Base-by-base conservation (phyloP, 805 yeast genomes). In the Spathaspora boniae region DNA sequence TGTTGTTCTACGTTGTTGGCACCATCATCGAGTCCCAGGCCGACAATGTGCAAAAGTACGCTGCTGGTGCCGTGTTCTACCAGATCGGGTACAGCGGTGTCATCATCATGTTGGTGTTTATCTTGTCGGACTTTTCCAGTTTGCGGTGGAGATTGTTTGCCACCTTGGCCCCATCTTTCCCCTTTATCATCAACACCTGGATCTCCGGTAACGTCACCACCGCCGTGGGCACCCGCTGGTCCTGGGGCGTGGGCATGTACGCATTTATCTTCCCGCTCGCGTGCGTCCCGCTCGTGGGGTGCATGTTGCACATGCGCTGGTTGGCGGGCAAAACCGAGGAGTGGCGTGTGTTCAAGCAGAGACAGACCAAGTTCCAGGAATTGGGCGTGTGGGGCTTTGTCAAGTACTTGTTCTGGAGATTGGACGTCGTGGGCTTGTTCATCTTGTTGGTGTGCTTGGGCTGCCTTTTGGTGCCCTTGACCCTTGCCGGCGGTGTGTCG, bases 231-330 rank as follows among this genome's bases (percentile, higher is more conserved):
- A 57, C 57, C 9, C 51, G 68, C 22, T 80, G 86, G 81, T 68
- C 78, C 9, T 83, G 89, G 89, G 82, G 81, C 49, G 76, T 82
- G 46, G 88, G 82, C 26, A 82, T 83, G 74, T 83, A 84, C 84
- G 87, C 88, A 2, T 78, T 80, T 47, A 80, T 83, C 44, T 74
- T 78, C 68, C 89, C 89, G 23, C 60, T 80, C 25, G 52, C 78
- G 4, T 64, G 80, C 45, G 34, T 83, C n/a, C 91, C 89, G 15
- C 56, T 83, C 34, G 45, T 80, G 6, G 43, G 46, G 4, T 70
- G 80, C 48, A 60, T 78, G 48, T 12, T 68, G 3, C 81, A 80
- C 54, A 78, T 81, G 83, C 55, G 70, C 44, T 60, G 58, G 45
- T 51, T 57, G 38, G 88, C 86, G 9, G 48, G 68, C 11, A 71